Percentiles rank a stretch among this genome's conserved stretches.
These are phyloP conservation scores for Thozetella sp. DNA, from an alignment of 495 filamentous ascomycete species.

Conservation along the genomic window DNA sequence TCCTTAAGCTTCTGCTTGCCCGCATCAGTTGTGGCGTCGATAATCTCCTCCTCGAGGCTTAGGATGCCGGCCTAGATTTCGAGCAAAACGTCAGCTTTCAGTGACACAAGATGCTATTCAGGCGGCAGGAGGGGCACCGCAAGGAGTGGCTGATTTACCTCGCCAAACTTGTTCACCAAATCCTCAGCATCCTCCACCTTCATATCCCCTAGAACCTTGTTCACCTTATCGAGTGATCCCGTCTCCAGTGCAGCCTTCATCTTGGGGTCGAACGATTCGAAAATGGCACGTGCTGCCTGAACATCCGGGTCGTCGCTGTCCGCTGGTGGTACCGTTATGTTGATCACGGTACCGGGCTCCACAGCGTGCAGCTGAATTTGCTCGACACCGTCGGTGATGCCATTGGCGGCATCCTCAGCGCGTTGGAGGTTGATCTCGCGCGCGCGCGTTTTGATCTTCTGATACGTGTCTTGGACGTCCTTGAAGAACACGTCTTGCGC, in stretches of 20 bases:
- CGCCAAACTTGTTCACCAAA: constrained; percentile 78
- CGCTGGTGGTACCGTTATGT: constrained; percentile 75
- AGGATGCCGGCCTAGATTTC: constrained; percentile 73
- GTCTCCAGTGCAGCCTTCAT: constrained; percentile 80
- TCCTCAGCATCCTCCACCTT: constrained; percentile 91
- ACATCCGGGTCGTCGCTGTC: constrained; percentile 67
- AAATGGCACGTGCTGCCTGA: constrained; percentile 70
- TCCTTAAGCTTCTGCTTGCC: constrained; percentile 76
- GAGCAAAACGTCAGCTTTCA: not conserved
- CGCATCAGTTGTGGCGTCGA: constrained; percentile 94
- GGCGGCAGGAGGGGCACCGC: not conserved
- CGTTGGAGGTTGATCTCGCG: constrained; percentile 73
- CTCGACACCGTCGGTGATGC: constrained; percentile 69
- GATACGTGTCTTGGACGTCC: constrained; percentile 87
- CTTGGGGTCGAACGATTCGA: constrained; percentile 78
- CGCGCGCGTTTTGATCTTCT: constrained; percentile 74
- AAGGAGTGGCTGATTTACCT: constrained; percentile 48
- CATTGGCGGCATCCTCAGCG: constrained; percentile 64
- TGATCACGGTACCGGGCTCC: constrained; percentile 90
- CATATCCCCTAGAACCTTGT: constrained; percentile 92
- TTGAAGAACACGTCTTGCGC: constrained; percentile 90
- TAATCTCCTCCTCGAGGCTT: constrained; percentile 87
- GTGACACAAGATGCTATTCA: not conserved
- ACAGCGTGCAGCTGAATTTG: constrained; percentile 98
- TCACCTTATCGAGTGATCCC: constrained; percentile 89